A percentile compares a stretch with the other conserved stretches of the same genome.
These are phyloP conservation scores for Geranium rotundifolium DNA, from an alignment of 345 rosid species.

Conservation along the genomic window DNA sequence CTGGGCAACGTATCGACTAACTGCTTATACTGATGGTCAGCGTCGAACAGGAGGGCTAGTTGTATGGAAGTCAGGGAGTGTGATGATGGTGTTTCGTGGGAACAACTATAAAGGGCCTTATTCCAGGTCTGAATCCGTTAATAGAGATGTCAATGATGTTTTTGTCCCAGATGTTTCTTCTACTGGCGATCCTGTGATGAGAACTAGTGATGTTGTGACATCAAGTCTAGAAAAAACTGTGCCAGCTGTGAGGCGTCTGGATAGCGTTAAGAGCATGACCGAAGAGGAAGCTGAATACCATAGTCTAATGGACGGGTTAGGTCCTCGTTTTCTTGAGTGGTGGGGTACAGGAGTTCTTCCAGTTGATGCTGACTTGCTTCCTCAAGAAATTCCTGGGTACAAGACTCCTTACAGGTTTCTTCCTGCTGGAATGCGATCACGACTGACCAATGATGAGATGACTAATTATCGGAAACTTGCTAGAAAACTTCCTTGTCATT, in stretches of 20 bases:
- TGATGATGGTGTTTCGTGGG: slow-evolving; percentile 88
- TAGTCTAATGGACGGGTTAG: slow-evolving; percentile 67
- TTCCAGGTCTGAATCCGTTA: slow-evolving; percentile 24
- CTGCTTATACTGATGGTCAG: slow-evolving; percentile 44
- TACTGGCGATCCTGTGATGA: slow-evolving; percentile 19
- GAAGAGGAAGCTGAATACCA: slow-evolving; percentile 80
- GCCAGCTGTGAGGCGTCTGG: slow-evolving; percentile 20
- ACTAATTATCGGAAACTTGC: slow-evolving; percentile 81
- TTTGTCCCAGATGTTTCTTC: slow-evolving; percentile 71
- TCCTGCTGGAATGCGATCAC: slow-evolving; percentile 86
- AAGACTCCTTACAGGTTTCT: slow-evolving; percentile 97
- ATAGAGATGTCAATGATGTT: slow-evolving; percentile 36
- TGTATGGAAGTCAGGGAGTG: slow-evolving; percentile 97
- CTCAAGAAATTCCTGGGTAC: slow-evolving; percentile 65
- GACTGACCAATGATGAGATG: slow-evolving; percentile 93
- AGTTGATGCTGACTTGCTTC: slow-evolving; percentile 89
- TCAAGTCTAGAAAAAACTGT: slow-evolving; percentile 26
- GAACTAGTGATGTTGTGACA: slow-evolving; percentile 20
- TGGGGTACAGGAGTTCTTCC: slow-evolving; percentile 99
- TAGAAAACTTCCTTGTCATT: slow-evolving; percentile 87
- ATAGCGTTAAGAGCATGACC: slow-evolving; percentile 32
- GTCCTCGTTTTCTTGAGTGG: slow-evolving; percentile 89
- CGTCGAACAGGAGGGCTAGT: slow-evolving; percentile 94
- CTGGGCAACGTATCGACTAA: slow-evolving; percentile 13
- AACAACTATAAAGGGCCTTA: slow-evolving; percentile 61